Percentiles rank a stretch among this genome's conserved stretches.
Evolutionary conservation across 2,329 filamentous ascomycete species (phyloP).

Genomic region (Ilyonectria robusta): DNA sequence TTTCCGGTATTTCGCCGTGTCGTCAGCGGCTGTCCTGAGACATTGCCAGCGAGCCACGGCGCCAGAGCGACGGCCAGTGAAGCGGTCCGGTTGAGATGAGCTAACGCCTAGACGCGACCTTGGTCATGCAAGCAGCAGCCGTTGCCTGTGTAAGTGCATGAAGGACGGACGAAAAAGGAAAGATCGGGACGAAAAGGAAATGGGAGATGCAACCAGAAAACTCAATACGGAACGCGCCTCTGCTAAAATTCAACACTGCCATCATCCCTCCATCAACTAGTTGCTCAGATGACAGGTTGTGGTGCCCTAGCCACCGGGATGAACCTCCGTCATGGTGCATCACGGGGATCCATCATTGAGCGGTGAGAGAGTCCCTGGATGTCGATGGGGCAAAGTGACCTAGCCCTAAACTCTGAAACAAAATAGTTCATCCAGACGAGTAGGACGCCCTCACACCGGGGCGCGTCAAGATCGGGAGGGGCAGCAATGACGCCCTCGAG

Average conservation of each 20-base stretch:
- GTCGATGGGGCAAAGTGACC: slow-evolving; percentile 1
- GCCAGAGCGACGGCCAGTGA: too few relatives aligned
- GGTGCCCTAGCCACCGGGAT: slow-evolving; percentile 3
- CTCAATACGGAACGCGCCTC: not conserved
- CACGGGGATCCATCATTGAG: slow-evolving; percentile 11
- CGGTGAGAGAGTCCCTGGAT: slow-evolving; percentile 19
- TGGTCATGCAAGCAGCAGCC: not conserved
- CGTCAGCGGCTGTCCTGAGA: not conserved
- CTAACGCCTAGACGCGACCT: not conserved
- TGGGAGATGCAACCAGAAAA: not conserved
- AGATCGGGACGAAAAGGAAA: not conserved
- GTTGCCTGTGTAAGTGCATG: not conserved
- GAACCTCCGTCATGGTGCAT: slow-evolving; percentile 5
- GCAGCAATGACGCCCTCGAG: not conserved
- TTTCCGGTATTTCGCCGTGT: not conserved
- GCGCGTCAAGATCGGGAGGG: slow-evolving; percentile 18
- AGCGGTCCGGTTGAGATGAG: not conserved
- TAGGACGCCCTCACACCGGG: slow-evolving; percentile 2
- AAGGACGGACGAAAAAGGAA: not conserved
- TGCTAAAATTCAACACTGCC: not conserved
- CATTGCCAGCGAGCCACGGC: not conserved
- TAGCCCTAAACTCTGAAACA: slow-evolving; percentile 22
- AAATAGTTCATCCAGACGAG: not conserved
- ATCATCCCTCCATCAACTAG: not conserved
- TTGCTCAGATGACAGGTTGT: slow-evolving; percentile 11